Conservation (phyloP, 2,329 filamentous ascomycete genomes). For the Colletotrichum sp. region DNA sequence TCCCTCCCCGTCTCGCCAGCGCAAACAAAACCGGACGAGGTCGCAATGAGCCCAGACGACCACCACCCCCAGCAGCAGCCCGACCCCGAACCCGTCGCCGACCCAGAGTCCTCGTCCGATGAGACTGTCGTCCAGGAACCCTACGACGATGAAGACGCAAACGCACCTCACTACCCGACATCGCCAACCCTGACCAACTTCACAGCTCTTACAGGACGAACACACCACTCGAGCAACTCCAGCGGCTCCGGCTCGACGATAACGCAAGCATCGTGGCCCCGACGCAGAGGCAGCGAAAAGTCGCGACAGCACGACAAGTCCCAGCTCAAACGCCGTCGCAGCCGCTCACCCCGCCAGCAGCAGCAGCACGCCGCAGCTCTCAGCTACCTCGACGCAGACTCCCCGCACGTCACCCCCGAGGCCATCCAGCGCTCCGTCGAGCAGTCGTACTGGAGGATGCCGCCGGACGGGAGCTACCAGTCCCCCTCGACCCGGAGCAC, state of each 20-base stretch:
- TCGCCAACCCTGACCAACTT: slow-evolving; percentile 34
- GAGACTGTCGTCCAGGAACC: slow-evolving; percentile 6
- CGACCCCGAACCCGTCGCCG: not conserved
- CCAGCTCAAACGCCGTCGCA: slow-evolving; percentile 20
- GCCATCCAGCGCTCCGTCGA: slow-evolving; percentile 35
- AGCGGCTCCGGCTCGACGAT: slow-evolving; percentile 47
- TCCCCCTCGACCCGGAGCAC: slow-evolving; percentile 36
- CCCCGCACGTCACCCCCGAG: slow-evolving; percentile 48
- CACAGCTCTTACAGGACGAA: slow-evolving; percentile 29
- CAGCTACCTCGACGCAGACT: slow-evolving; percentile 64
- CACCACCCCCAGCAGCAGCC: not conserved
- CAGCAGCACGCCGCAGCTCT: slow-evolving; percentile 40
- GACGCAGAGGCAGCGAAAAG: slow-evolving; percentile 11
- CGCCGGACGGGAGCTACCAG: slow-evolving; percentile 24
- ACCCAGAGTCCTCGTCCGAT: slow-evolving; percentile 10
- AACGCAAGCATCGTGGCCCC: slow-evolving; percentile 35
- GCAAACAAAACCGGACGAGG: not conserved
- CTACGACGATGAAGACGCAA: not conserved
- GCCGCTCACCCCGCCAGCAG: slow-evolving; percentile 7
- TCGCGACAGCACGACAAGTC: slow-evolving; percentile 20
- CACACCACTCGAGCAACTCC: slow-evolving; percentile 41
- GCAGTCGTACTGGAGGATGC: slow-evolving; percentile 30
- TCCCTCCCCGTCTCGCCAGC: not conserved
- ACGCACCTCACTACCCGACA: slow-evolving; percentile 19
- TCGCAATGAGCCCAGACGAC: not conserved